Evolutionary conservation across 106 monocot genomes (phyloP).

Genomic region (Xerophyta viscosa): DNA sequence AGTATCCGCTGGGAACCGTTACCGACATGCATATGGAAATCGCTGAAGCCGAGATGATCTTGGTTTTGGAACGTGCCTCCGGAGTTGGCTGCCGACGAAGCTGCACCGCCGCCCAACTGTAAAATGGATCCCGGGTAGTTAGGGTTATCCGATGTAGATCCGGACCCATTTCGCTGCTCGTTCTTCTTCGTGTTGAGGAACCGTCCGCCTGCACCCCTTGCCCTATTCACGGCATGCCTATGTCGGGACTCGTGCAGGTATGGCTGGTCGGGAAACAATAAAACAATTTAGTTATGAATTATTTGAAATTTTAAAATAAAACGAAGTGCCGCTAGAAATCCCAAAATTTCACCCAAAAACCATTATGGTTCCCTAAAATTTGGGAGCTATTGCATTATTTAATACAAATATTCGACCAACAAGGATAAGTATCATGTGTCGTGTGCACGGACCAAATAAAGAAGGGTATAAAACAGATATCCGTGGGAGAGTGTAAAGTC

Average conservation of each 20-base stretch:
- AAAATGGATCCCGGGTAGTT: constrained; percentile 4
- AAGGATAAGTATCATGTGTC: neutral
- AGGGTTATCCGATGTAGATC: neutral
- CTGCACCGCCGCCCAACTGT: constrained; percentile 18
- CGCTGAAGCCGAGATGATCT: constrained; percentile 9
- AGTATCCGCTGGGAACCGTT: constrained; percentile 10
- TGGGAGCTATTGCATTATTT: too few species aligned
- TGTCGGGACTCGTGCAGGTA: constrained; percentile 39
- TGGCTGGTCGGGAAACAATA: constrained; percentile 9
- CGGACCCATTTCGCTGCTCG: constrained; percentile 4
- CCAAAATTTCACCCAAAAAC: too few species aligned
- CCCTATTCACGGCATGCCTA: constrained; percentile 37
- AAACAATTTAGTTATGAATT: neutral
- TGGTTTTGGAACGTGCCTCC: constrained; percentile 15
- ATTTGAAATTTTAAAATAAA: too few species aligned
- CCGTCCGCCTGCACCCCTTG: constrained; percentile 31
- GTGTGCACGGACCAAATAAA: neutral
- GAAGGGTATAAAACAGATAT: neutral
- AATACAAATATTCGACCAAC: too few species aligned
- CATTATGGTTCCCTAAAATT: too few species aligned
- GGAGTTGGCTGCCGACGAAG: constrained; percentile 8
- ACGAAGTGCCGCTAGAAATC: too few species aligned
- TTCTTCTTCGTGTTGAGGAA: constrained; percentile 27
- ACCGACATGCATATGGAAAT: constrained; percentile 4
- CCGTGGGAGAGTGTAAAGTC: too few species aligned